phyloP scores from a whole-genome alignment of 106 monocot species.

The Apostasia ramifera region DNA sequence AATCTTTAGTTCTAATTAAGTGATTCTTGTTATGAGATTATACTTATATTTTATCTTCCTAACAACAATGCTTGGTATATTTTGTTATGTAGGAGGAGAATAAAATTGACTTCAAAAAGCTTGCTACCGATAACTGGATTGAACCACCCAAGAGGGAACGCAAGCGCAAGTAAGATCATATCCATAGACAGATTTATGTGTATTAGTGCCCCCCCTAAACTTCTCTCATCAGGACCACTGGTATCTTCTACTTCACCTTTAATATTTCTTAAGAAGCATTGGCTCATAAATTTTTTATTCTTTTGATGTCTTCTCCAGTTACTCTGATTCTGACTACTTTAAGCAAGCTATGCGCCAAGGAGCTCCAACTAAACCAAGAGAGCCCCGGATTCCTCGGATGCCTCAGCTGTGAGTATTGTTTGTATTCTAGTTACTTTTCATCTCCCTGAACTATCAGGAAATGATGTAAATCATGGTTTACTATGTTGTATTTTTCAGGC shows the following conservation, averaged over 20 bases:
- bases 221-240: neutral
- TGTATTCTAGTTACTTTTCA: neutral
- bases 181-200: neutral
- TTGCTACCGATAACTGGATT: constrained; percentile 89
- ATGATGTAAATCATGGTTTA: neutral
- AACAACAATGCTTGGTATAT: constrained; percentile 6
- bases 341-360: constrained; percentile 92
- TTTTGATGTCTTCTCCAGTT: constrained; percentile 29
- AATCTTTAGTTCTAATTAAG: neutral
- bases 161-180: constrained; percentile 71
- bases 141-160: constrained; percentile 91
- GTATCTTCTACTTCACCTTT: neutral
- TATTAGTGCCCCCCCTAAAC: neutral
- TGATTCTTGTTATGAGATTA: neutral
- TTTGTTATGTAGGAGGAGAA: constrained; percentile 54
- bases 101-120: constrained; percentile 82
- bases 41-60: neutral
- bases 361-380: constrained; percentile 76
- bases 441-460: neutral
- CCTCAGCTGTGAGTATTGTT: constrained; percentile 74
- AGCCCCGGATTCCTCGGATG: constrained; percentile 94
- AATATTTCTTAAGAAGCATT: neutral
- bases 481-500: constrained; percentile 41
- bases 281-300: neutral
- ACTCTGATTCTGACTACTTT: constrained; percentile 95